Evolutionary conservation across 1,139 yeast genomes (phyloP).

Genomic region (Yamadazyma conglobata): DNA sequence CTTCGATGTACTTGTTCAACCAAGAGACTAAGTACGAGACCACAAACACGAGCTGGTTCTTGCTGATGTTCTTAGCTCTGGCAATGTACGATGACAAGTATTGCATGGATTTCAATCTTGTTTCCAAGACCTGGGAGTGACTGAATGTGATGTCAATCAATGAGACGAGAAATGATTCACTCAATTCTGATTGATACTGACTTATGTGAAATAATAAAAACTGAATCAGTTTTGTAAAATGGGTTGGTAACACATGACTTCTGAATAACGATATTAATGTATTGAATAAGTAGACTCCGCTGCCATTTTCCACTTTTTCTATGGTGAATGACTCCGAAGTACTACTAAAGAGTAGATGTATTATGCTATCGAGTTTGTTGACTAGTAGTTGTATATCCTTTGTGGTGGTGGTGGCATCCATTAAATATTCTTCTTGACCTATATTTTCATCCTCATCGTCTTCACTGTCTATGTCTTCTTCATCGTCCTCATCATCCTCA

Average conservation of each 20-base stretch:
- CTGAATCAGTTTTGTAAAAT: slow-evolving; percentile 86
- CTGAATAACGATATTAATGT: slow-evolving; percentile 75
- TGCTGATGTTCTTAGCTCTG: slow-evolving; percentile 71
- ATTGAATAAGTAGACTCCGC: slow-evolving; percentile 71
- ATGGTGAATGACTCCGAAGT: slow-evolving; percentile 50
- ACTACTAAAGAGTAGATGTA: slow-evolving; percentile 51
- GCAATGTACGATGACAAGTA: slow-evolving; percentile 90
- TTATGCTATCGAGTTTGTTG: slow-evolving; percentile 65
- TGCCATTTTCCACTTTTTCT: slow-evolving; percentile 54
- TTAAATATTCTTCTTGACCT: slow-evolving; percentile 30
- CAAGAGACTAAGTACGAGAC: slow-evolving; percentile 77
- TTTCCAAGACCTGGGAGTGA: slow-evolving; percentile 64
- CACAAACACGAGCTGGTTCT: slow-evolving; percentile 72
- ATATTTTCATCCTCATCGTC: slow-evolving; percentile 25
- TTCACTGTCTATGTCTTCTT: slow-evolving; percentile 54
- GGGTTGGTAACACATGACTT: slow-evolving; percentile 84
- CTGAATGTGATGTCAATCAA: slow-evolving; percentile 79
- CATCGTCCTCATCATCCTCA: slow-evolving; percentile 32
- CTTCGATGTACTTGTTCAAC: slow-evolving; percentile 75
- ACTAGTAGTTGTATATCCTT: slow-evolving; percentile 54
- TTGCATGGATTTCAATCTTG: slow-evolving; percentile 84
- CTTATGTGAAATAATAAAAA: slow-evolving; percentile 78
- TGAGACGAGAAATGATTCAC: slow-evolving; percentile 81
- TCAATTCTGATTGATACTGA: slow-evolving; percentile 76
- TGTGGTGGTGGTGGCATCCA: slow-evolving; percentile 43